A percentile compares a stretch with the other conserved stretches of the same genome.
These are phyloP conservation scores for Sordariomycetes sp. DNA, from an alignment of 2,329 filamentous ascomycete genomes.

Conservation along the genomic window DNA sequence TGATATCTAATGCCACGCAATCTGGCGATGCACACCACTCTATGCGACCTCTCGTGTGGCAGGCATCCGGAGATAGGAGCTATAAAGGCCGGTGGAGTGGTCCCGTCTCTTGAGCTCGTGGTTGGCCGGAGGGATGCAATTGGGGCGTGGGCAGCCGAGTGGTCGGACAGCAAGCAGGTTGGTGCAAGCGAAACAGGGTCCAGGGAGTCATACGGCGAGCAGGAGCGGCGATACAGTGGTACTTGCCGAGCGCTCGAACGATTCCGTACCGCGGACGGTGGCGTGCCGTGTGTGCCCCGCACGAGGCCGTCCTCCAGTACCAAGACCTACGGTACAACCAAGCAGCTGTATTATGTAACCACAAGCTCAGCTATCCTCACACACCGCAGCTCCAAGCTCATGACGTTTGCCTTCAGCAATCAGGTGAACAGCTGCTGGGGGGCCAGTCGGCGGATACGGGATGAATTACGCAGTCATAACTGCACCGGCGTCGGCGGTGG, in stretches of 20 bases:
- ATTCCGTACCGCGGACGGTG: background rate
- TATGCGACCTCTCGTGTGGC: background rate
- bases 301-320: background rate
- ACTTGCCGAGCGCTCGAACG: background rate
- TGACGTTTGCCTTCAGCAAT: background rate
- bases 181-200: background rate
- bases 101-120: background rate
- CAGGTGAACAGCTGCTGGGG: background rate
- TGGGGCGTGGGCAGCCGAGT: background rate
- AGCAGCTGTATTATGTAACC: background rate
- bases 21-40: background rate
- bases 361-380: background rate
- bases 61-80: background rate
- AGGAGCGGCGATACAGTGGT: background rate
- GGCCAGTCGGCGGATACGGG: background rate
- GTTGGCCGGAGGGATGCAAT: background rate
- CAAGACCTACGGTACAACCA: background rate
- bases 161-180: background rate
- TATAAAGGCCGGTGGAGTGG: background rate
- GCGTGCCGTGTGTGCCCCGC: background rate
- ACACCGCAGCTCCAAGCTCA: background rate
- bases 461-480: background rate
- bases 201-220: background rate
- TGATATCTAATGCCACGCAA: background rate
- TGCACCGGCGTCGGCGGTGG: background rate